A percentile compares a stretch with the other conserved stretches of the same genome.
Evolutionary conservation across 805 yeast genomes (phyloP).

Genomic region (Brettanomyces anomalus): DNA sequence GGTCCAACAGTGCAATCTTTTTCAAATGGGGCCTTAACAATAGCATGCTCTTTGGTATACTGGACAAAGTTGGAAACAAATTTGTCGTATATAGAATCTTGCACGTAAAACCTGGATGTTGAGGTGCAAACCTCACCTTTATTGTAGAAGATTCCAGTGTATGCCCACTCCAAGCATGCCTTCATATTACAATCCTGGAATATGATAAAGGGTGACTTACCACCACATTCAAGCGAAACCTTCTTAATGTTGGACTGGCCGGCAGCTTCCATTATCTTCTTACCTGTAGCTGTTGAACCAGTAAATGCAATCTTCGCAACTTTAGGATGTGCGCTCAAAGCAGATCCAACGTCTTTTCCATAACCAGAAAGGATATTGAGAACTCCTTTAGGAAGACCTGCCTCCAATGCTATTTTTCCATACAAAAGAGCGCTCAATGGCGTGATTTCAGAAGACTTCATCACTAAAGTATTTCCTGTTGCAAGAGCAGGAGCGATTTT

Average conservation of each 20-base stretch:
- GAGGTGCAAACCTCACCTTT: conserved; percentile 42
- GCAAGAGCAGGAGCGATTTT: conserved; percentile 70
- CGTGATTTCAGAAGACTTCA: conserved; percentile 70
- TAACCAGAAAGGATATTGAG: conserved; percentile 65
- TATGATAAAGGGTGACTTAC: conserved; percentile 46
- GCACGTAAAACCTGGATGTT: conserved; percentile 37
- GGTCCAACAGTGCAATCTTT: conserved; percentile 65
- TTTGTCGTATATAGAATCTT: conserved; percentile 33
- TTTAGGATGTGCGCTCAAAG: conserved; percentile 54
- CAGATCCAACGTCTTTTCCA: conserved; percentile 62
- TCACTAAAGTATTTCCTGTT: conserved; percentile 62
- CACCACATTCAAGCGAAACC: conserved; percentile 54
- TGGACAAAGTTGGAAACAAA: conserved; percentile 31
- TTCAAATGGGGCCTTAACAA: conserved; percentile 63
- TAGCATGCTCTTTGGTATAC: conserved; percentile 32
- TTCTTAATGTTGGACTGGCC: conserved; percentile 47
- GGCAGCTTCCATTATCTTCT: conserved; percentile 57
- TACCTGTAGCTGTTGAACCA: conserved; percentile 73
- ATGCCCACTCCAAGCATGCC: conserved; percentile 43
- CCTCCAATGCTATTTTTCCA: conserved; percentile 52
- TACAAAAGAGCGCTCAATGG: conserved; percentile 64
- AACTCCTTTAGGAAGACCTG: conserved; percentile 72
- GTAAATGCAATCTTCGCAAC: conserved; percentile 72
- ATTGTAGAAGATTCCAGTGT: conserved; percentile 36
- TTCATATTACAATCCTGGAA: conserved; percentile 47